Base-by-base conservation (phyloP, 257 asterid species). In the Leptodermis oblonga region DNA sequence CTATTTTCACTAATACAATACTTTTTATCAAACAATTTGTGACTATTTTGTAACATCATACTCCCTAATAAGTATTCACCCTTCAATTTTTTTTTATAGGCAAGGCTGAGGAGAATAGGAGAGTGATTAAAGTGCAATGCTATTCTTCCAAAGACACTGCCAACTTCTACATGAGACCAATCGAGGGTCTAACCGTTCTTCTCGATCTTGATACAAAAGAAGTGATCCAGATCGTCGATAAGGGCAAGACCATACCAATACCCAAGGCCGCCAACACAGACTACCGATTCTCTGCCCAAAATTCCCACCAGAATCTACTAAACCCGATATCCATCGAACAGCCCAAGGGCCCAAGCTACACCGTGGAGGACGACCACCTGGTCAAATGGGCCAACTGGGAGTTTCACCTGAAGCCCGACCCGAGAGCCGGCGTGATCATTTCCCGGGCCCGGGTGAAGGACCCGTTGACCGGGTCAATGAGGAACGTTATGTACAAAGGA, bases 361-460 rank as follows among this genome's bases (percentile, higher is more conserved):
- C 89, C 0, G 74, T 92, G 14, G 92, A 90, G 20, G 85, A 78
- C 22, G 81, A 79, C 13, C 95, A 90, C 74, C 54, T 77, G 58
- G 95, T 92, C 28, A 88, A 81, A 81, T 92, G 98, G 98, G 98
- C 98, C 4, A 92, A 90, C 31, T 92, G 98, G 97, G 97, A 90
- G 73, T 93, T 93, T 75, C 99, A 93, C 86, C 23, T 93, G 12
- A 93, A 84, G 51, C 86, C 99, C 62, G 99, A 93, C 76, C 92
- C 96, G 7, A 76, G 99, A 68, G 88, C 99, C 0, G 99, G 99
- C 5, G 90, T 93, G 73, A 63, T 90, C 52, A 72, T 93, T 46
- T 93, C 99, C 1, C 86, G 45, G 53, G 99, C 88, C 62, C 81
- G 31, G 79, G 69, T 86, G 36, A 82, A 65, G 26, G 99, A 93